Conservation (phyloP, 2,329 filamentous ascomycete genomes). For the Diplodia seriata region DNA sequence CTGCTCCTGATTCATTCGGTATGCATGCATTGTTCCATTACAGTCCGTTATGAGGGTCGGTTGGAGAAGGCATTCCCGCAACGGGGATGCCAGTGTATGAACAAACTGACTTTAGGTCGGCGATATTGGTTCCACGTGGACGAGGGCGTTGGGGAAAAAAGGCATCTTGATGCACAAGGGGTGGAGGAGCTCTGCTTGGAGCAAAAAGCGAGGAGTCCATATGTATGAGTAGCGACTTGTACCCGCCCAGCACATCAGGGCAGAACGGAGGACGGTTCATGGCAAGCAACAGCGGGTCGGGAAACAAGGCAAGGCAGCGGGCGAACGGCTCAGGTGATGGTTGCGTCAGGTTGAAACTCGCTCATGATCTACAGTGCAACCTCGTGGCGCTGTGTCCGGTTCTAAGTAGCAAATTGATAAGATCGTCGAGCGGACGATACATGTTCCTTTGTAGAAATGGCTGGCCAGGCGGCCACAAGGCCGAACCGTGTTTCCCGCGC, state of each 20-base stretch:
- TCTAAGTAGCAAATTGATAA: background rate
- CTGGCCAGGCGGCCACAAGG: background rate
- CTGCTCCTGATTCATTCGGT: background rate
- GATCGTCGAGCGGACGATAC: background rate
- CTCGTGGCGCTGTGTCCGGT: background rate
- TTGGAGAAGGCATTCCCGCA: background rate
- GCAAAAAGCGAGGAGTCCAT: background rate
- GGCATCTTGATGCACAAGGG: background rate
- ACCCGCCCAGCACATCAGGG: background rate
- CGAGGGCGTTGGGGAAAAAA: background rate
- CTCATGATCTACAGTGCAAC: background rate
- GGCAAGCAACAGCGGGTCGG: background rate
- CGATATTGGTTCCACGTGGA: background rate
- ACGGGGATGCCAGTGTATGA: background rate
- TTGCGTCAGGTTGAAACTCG: constrained; percentile 8
- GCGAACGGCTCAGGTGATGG: constrained; percentile 5
- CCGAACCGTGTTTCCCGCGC: background rate
- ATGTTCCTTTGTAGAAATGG: background rate
- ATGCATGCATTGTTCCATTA: background rate
- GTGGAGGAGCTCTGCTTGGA: background rate
- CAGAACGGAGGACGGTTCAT: background rate
- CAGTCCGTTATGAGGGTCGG: background rate
- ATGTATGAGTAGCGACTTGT: background rate
- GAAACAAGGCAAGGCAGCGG: too few species aligned
- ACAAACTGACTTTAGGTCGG: background rate